Conservation (phyloP, 2,329 filamentous ascomycete genomes). For the Diaporthe sp. region DNA sequence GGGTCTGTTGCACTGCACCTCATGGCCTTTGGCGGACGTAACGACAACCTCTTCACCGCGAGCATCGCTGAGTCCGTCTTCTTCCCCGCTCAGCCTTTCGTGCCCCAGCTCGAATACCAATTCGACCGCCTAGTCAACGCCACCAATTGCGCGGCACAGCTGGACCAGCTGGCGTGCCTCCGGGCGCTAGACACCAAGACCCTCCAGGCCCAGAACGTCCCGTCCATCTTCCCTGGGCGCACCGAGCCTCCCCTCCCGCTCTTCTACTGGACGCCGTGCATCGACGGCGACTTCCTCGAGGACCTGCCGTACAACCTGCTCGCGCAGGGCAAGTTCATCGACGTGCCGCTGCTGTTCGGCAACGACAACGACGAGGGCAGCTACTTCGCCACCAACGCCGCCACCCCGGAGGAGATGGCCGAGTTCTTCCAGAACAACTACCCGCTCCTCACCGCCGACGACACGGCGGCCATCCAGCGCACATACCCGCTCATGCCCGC, state of each 20-base stretch:
- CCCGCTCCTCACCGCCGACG: conserved; percentile 55
- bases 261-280: conserved; percentile 66
- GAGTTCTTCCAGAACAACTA: conserved; percentile 63
- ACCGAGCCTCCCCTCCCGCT: conserved; percentile 50
- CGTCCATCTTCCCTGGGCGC: conserved; percentile 57
- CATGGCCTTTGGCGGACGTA: conserved; percentile 59
- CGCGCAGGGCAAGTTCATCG: conserved; percentile 63
- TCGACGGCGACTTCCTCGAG: conserved; percentile 62
- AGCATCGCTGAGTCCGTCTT: conserved; percentile 64
- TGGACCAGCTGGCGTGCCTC: conserved; percentile 58
- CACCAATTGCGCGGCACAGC: conserved; percentile 53
- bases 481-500: conserved; percentile 56
- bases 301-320: conserved; percentile 60
- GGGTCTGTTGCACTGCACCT: conserved; percentile 70
- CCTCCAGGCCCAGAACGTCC: conserved; percentile 59
- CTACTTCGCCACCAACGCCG: conserved; percentile 58
- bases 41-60: conserved; percentile 62
- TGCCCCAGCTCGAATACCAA: conserved; percentile 63
- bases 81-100: conserved; percentile 62
- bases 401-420: conserved; percentile 51
- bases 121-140: conserved; percentile 56
- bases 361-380: conserved; percentile 63
- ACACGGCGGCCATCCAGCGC: conserved; percentile 53
- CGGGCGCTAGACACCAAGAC: conserved; percentile 51
- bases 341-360: conserved; percentile 67